A percentile compares a stretch with the other conserved stretches of the same genome.
Evolutionary conservation across 345 rosid genomes (phyloP).

Genomic region (Populus davidiana): DNA sequence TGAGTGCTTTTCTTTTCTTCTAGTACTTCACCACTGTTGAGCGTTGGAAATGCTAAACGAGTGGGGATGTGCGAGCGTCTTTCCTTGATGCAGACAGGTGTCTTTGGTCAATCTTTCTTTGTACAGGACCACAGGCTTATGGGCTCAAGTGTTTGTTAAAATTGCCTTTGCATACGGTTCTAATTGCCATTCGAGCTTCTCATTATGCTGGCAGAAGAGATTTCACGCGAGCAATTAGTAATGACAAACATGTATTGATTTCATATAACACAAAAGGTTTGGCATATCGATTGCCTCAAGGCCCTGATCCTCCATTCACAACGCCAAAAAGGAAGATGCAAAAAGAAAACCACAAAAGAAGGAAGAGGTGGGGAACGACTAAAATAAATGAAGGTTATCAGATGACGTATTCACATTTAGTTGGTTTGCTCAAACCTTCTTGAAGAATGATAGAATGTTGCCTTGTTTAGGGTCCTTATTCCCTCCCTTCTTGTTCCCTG

Average conservation of each 20-base stretch:
- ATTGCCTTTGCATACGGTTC: background rate
- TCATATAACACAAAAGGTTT: background rate
- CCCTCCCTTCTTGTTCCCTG: constrained; percentile 67
- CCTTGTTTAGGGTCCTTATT: constrained; percentile 89
- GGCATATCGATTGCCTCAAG: background rate
- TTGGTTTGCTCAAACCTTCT: constrained; percentile 36
- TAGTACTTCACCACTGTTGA: too few species aligned
- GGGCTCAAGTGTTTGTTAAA: background rate
- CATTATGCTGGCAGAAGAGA: background rate
- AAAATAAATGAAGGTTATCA: background rate
- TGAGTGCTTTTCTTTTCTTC: too few species aligned
- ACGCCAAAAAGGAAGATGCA: background rate
- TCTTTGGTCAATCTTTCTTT: background rate
- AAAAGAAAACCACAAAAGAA: too few species aligned
- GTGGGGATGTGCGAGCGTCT: background rate
- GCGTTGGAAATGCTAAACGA: too few species aligned
- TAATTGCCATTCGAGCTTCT: background rate
- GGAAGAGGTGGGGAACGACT: too few species aligned
- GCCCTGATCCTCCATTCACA: background rate
- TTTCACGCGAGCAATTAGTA: background rate
- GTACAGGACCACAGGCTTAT: background rate
- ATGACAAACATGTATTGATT: background rate
- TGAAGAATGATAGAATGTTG: constrained; percentile 78
- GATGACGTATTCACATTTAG: background rate
- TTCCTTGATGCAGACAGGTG: background rate